Evolutionary conservation across 2,329 filamentous ascomycete species (phyloP).

Genomic region (Pseudocercospora pini-densiflorae): DNA sequence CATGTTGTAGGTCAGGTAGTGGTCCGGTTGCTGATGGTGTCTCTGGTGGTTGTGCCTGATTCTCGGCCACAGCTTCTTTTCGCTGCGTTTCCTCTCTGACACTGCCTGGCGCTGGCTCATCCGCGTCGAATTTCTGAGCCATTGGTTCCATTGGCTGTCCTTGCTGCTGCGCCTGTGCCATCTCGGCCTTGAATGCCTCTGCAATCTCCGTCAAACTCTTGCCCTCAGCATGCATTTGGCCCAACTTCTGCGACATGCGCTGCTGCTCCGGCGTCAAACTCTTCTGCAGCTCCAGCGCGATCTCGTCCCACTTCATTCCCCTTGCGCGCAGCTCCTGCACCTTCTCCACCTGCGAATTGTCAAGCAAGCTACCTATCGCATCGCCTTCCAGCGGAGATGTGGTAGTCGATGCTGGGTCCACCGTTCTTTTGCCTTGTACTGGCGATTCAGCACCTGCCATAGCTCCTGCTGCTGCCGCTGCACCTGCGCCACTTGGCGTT

Average conservation of each 20-base stretch:
- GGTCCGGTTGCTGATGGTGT: slow-evolving; percentile 54
- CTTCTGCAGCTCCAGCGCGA: slow-evolving; percentile 15
- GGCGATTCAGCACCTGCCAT: slow-evolving; percentile 26
- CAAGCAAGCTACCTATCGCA: not conserved
- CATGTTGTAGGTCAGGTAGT: slow-evolving; percentile 89
- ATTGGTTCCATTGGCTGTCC: slow-evolving; percentile 33
- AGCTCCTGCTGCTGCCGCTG: slow-evolving; percentile 25
- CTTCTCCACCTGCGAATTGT: slow-evolving; percentile 30
- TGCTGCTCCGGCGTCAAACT: slow-evolving; percentile 17
- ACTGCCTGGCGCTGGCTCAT: slow-evolving; percentile 35
- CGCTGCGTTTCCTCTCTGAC: slow-evolving; percentile 34
- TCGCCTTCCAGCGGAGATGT: slow-evolving; percentile 27
- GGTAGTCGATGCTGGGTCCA: slow-evolving; percentile 39
- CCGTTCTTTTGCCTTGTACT: slow-evolving; percentile 41
- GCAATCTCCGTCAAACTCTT: slow-evolving; percentile 18
- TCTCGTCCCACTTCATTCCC: slow-evolving; percentile 16
- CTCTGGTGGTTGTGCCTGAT: slow-evolving; percentile 23
- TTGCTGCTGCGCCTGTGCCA: slow-evolving; percentile 4
- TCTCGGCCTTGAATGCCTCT: slow-evolving; percentile 7
- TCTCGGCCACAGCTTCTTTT: slow-evolving; percentile 35
- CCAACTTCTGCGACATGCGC: slow-evolving; percentile 13
- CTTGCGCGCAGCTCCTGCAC: slow-evolving; percentile 31
- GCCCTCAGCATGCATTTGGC: slow-evolving; percentile 15
- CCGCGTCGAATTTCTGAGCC: slow-evolving; percentile 36
- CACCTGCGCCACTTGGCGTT: slow-evolving; percentile 22